phyloP scores from a whole-genome alignment of 768 basidiomycete species.

The Amanita rubescens region DNA sequence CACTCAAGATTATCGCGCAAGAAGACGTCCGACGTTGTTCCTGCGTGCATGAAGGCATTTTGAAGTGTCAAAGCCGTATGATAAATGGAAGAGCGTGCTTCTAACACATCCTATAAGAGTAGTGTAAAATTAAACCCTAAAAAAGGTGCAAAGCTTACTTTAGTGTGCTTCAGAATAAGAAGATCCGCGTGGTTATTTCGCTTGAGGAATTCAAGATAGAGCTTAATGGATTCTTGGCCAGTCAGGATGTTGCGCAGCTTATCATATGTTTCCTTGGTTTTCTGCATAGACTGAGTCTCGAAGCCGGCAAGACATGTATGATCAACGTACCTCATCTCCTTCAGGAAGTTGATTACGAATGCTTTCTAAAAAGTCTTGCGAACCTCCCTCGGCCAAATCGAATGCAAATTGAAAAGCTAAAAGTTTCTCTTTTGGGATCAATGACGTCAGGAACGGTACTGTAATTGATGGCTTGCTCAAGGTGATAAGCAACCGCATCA shows the following conservation, averaged over 20 bases:
- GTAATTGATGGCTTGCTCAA: constrained; percentile 78
- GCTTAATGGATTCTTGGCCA: constrained; percentile 86
- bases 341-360: constrained; percentile 64
- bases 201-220: constrained; percentile 93
- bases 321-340: constrained; percentile 48
- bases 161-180: constrained; percentile 86
- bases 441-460: constrained; percentile 60
- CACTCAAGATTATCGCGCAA: constrained; percentile 95
- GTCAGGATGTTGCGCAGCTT: constrained; percentile 78
- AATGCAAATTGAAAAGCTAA: constrained; percentile 95
- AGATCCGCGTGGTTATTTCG: constrained; percentile 91
- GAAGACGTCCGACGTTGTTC: constrained; percentile 92
- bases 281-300: constrained; percentile 28
- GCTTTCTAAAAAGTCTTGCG: constrained; percentile 85
- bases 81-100: constrained; percentile 93
- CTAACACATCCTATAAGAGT: constrained; percentile 68
- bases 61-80: constrained; percentile 95
- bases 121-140: constrained; percentile 4
- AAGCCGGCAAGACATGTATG: background rate
- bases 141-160: constrained; percentile 36
- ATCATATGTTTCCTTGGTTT: constrained; percentile 56
- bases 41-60: constrained; percentile 98
- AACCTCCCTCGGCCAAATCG: constrained; percentile 89
- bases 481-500: constrained; percentile 87
- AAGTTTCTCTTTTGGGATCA: constrained; percentile 64